phyloP scores from a whole-genome alignment of 768 basidiomycete genomes.

The Candolleomyces eurysporus region DNA sequence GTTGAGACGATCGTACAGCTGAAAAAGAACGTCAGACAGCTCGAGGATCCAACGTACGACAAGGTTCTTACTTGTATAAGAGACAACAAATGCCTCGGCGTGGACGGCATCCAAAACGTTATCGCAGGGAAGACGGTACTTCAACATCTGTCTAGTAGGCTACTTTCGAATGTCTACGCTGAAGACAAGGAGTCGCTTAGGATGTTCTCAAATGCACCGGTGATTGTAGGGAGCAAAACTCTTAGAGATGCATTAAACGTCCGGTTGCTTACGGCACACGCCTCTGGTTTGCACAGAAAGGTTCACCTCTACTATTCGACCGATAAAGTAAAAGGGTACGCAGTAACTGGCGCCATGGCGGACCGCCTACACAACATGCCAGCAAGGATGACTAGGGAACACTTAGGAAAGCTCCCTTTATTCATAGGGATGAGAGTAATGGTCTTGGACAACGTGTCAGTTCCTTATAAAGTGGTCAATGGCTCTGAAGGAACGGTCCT shows the following conservation, averaged over 20 bases:
- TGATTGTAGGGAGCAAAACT: conserved; percentile 9
- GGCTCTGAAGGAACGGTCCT: conserved; percentile 14
- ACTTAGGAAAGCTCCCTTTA: conserved; percentile 14
- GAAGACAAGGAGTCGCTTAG: not conserved
- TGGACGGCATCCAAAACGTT: not conserved
- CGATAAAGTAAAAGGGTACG: not conserved
- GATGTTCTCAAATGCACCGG: conserved; percentile 7
- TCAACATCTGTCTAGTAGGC: not conserved
- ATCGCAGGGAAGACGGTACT: not conserved
- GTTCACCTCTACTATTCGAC: conserved; percentile 3
- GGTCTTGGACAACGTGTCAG: conserved; percentile 17
- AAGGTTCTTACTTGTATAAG: conserved; percentile 10
- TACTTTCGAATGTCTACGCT: not conserved
- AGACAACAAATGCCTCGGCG: not conserved
- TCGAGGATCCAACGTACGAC: conserved; percentile 7
- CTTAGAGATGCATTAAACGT: conserved; percentile 13
- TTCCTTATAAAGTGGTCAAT: conserved; percentile 13
- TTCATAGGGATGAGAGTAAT: conserved; percentile 18
- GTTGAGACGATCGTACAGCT: conserved; percentile 5
- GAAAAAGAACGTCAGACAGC: too few relatives aligned
- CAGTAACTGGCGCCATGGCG: not conserved
- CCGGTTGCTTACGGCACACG: conserved; percentile 2
- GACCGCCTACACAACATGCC: conserved; percentile 7
- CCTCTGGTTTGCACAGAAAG: not conserved
- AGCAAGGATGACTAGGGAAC: conserved; percentile 1